Evolutionary conservation across 2,329 filamentous ascomycete genomes (phyloP), one percentile per base, ranked within the genome.

Genomic region (Tolypocladium amazonense): DNA sequence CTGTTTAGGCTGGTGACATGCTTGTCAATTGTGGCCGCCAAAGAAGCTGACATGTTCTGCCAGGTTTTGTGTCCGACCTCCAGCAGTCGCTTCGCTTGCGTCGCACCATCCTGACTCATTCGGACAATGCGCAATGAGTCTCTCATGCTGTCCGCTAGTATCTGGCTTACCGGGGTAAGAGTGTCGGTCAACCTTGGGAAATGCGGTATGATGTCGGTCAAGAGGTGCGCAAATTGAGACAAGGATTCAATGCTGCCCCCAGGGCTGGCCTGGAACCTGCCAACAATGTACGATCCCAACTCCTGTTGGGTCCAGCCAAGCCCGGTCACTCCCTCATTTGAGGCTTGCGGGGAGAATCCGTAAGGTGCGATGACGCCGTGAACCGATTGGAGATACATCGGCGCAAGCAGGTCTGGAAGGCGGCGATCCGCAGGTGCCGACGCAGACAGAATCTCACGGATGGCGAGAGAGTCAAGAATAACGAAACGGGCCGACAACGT

Each of bases 21-120:
- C 64, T 83, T 86, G 37, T 85, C 81, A 52, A 86, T 77, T 59
- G 81, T 75, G 4, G 65, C 64, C 4, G 73, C 72, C 20, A 86
- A 65, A 5, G 75, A 75, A 7, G 65, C 65, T 1, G 79, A 77
- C 43, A 79, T 72, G 14, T 71, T 62, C 23, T 69, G 67, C 65
- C 80, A 85, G 35, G 79, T 73, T 2, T 70, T 63, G 58, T 81
- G 72, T 0, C 75, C 78, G 50, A 73, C 63, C 59, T 64, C 70
- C 60, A 82, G 62, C 47, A 72, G 72, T 25, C 70, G 66, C 56
- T 67, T 70, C 23, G 69, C 67, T 4, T 69, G 69, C 0, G 57
- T 33, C 20, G 61, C 50, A 45, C 64, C 64, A 23, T 69, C 63
- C 23, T 58, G 59, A 9, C 66, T 61, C n/a, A 53, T 54, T 52